Evolutionary conservation across 2,329 filamentous ascomycete genomes (phyloP).

Genomic region (Trichoderma cornu-damae): DNA sequence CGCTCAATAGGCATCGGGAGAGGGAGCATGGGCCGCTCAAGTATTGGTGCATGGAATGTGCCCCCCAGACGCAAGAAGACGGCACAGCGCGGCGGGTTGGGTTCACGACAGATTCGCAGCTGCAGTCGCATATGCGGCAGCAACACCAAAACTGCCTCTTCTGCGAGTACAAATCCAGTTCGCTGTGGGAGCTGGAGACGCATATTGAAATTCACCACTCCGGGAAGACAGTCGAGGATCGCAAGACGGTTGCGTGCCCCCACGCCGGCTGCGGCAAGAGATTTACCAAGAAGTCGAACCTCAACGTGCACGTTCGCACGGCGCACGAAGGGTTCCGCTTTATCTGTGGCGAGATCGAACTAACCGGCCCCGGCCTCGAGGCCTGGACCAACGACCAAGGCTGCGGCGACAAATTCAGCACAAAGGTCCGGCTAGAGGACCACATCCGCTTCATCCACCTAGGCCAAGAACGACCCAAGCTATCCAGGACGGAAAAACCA

Average conservation of each 20-base stretch:
- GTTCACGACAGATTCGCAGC: slow-evolving; percentile 66
- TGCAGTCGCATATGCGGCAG: slow-evolving; percentile 67
- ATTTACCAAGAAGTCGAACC: slow-evolving; percentile 80
- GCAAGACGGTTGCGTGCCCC: slow-evolving; percentile 62
- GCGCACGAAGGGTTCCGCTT: slow-evolving; percentile 74
- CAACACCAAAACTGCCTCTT: slow-evolving; percentile 72
- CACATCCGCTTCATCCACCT: slow-evolving; percentile 81
- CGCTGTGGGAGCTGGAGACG: slow-evolving; percentile 61
- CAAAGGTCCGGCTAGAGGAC: slow-evolving; percentile 74
- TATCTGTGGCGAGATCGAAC: slow-evolving; percentile 67
- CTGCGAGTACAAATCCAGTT: slow-evolving; percentile 64
- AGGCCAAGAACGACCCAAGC: slow-evolving; percentile 45
- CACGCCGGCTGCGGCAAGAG: slow-evolving; percentile 64
- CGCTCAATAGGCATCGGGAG: slow-evolving; percentile 66
- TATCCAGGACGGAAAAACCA: slow-evolving; percentile 23
- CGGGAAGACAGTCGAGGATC: slow-evolving; percentile 54
- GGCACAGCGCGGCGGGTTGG: slow-evolving; percentile 43
- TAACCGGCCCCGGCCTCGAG: slow-evolving; percentile 52
- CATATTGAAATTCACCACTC: slow-evolving; percentile 78
- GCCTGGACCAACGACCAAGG: slow-evolving; percentile 62
- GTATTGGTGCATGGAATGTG: slow-evolving; percentile 75
- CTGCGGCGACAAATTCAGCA: slow-evolving; percentile 70
- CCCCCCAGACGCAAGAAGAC: slow-evolving; percentile 36
- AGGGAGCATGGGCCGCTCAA: slow-evolving; percentile 63
- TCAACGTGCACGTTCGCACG: slow-evolving; percentile 71